A percentile compares a stretch with the other conserved stretches of the same genome.
Evolutionary conservation across 495 filamentous ascomycete genomes (phyloP).

Genomic region (Cenococcum geophilum): DNA sequence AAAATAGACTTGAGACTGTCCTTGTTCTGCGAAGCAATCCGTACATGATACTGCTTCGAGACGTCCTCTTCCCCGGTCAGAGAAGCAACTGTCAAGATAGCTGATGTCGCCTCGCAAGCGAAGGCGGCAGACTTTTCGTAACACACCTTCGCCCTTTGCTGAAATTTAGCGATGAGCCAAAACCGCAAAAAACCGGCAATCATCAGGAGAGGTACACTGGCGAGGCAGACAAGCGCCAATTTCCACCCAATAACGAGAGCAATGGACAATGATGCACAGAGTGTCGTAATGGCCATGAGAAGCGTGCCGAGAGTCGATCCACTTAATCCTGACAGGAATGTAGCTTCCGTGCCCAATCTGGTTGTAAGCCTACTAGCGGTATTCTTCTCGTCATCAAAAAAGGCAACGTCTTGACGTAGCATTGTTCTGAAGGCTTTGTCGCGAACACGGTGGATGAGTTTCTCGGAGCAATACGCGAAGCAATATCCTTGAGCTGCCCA

Average conservation of each 20-base stretch:
- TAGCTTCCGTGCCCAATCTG: conserved; percentile 78
- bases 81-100: conserved; percentile 83
- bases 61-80: conserved; percentile 80
- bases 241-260: conserved; percentile 76
- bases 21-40: conserved; percentile 53
- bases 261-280: conserved; percentile 60
- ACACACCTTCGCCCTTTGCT: conserved; percentile 59
- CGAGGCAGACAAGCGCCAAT: conserved; percentile 71
- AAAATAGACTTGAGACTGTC: conserved; percentile 58
- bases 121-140: conserved; percentile 74
- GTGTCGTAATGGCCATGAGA: conserved; percentile 65
- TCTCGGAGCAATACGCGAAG: conserved; percentile 79
- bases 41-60: conserved; percentile 58
- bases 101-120: conserved; percentile 81
- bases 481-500: conserved; percentile 61
- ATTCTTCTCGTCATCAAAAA: conserved; percentile 83
- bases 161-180: conserved; percentile 70
- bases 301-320: conserved; percentile 78
- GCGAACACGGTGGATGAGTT: conserved; percentile 71
- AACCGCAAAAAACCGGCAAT: conserved; percentile 80
- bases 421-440: conserved; percentile 75
- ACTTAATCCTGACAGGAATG: conserved; percentile 72
- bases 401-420: conserved; percentile 81
- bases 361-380: conserved; percentile 73
- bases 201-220: conserved; percentile 69